Evolutionary conservation across 208 protist genomes (phyloP).

Genomic region (Naegleria fowleri): DNA sequence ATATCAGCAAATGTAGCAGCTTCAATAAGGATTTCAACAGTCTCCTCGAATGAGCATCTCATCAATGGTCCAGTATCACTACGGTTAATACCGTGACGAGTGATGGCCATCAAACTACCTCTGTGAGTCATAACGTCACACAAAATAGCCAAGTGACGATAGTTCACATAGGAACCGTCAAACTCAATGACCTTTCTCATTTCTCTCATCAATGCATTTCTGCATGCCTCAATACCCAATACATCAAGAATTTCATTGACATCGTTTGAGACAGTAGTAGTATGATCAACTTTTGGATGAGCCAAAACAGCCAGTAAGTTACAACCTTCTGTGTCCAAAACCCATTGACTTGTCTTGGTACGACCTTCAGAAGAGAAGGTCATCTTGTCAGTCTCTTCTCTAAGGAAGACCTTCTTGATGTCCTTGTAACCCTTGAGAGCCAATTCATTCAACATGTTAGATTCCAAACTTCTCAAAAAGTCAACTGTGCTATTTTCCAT

Average conservation of each 20-base stretch:
- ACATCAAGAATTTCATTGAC: conserved; percentile 92
- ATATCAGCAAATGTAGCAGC: conserved; percentile 90
- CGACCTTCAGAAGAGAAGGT: conserved; percentile 7
- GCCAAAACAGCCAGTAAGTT: conserved; percentile 86
- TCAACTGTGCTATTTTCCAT: conserved; percentile 63
- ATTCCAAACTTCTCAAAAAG: conserved; percentile 65
- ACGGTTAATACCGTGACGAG: conserved; percentile 90
- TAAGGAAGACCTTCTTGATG: conserved; percentile 86
- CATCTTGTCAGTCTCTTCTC: conserved; percentile 45
- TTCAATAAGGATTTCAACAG: conserved; percentile 96
- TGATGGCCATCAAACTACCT: conserved; percentile 91
- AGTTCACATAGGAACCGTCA: conserved; percentile 98
- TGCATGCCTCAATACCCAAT: conserved; percentile 88
- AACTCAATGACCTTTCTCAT: conserved; percentile 82
- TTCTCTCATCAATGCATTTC: conserved; percentile 64
- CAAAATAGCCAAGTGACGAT: conserved; percentile 94
- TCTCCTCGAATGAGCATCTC: conserved; percentile 99
- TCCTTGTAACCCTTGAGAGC: conserved; percentile 78
- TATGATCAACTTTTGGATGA: conserved; percentile 82
- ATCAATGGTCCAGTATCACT: conserved; percentile 91
- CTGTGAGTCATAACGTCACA: conserved; percentile 97
- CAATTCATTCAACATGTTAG: conserved; percentile 61
- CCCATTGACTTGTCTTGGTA: not conserved
- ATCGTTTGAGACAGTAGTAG: conserved; percentile 90
- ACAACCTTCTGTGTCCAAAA: conserved; percentile 89